Percentiles rank a stretch among this genome's conserved stretches.
phyloP scores from a whole-genome alignment of 768 basidiomycete species.

The Rhodosporidiobolus odoratus region DNA sequence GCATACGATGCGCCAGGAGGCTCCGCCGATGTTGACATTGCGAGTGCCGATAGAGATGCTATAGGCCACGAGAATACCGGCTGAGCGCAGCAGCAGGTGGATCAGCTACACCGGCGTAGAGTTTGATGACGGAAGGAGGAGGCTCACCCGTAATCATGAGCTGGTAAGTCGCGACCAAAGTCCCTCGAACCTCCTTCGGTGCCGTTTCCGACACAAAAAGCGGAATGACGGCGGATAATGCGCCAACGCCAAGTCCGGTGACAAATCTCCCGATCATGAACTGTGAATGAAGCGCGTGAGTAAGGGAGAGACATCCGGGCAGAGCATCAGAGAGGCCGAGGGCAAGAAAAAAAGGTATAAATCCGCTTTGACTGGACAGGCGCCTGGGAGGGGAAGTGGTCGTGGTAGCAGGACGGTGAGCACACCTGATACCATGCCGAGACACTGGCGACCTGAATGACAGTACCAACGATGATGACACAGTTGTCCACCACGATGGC shows the following conservation, averaged over 20 bases:
- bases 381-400: too few species aligned
- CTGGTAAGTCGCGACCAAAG: slow-evolving; percentile 44
- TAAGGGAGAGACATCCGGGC: too few species aligned
- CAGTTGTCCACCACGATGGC: slow-evolving; percentile 61
- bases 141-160: slow-evolving; percentile 29
- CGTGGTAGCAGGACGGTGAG: too few species aligned
- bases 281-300: too few species aligned
- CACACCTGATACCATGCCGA: slow-evolving; percentile 58
- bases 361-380: too few species aligned
- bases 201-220: slow-evolving; percentile 59
- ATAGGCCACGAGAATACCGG: slow-evolving; percentile 61
- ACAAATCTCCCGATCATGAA: slow-evolving; percentile 52
- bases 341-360: too few species aligned
- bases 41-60: slow-evolving; percentile 67
- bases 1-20: slow-evolving; percentile 61
- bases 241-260: slow-evolving; percentile 64
- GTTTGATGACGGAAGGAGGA: background rate
- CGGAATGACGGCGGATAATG: slow-evolving; percentile 62
- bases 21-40: slow-evolving; percentile 48
- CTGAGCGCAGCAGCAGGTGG: slow-evolving; percentile 56
- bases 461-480: slow-evolving; percentile 57
- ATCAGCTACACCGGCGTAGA: too few species aligned
- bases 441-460: slow-evolving; percentile 57
- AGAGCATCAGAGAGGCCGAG: too few species aligned
- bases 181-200: slow-evolving; percentile 65